Evolutionary conservation across 1,139 yeast genomes (phyloP), one percentile per base, ranked within the genome.

Genomic region (Nakaseomyces sp.): DNA sequence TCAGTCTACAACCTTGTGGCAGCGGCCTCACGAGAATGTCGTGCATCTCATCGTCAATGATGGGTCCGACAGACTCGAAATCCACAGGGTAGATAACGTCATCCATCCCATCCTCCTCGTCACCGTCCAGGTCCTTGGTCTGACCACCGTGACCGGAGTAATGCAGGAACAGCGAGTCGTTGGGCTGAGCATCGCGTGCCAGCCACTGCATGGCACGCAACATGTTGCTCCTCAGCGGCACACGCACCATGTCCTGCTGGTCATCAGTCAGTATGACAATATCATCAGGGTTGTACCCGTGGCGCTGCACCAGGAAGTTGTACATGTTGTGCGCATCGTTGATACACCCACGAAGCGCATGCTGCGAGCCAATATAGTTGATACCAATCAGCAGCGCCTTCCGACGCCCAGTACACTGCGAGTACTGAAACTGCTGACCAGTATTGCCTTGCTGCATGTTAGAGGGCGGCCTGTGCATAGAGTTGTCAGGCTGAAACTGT

Each of bases 131-230:
- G 63, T 89, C 96, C 47, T 72, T 68, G 8, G 85, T 79, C 55
- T 80, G 81, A 7, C 96, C 95, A 28, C 97, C 97, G 61, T 89
- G 97, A 7, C 97, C 96, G 1, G 95, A 84, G 63, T 83, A 88
- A 63, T 88, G 96, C 72, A 88, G 80, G 52, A 88, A 81, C 48
- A 81, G 66, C 20, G 86, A 77, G 68, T 91, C 94, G 57, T 88
- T 86, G n/a, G 96, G 87, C 49, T 71, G 70, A 0, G 96, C 96
- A 51, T 74, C 89, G 37, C 70, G 70, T 19, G 85, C 94, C 22
- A 89, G 73, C 97, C 97, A 89, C 51, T 79, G 81, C 89, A 88
- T 86, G 1, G 94, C 97, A 43, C 86, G 71, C 35, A 86, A 58
- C 57, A 89, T 87, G 62, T 89, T 89, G 9, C 73, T 81, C 51